These are phyloP conservation scores for Leccinum pellstonianum DNA, from an alignment of 768 basidiomycete genomes.

Conservation along the genomic window DNA sequence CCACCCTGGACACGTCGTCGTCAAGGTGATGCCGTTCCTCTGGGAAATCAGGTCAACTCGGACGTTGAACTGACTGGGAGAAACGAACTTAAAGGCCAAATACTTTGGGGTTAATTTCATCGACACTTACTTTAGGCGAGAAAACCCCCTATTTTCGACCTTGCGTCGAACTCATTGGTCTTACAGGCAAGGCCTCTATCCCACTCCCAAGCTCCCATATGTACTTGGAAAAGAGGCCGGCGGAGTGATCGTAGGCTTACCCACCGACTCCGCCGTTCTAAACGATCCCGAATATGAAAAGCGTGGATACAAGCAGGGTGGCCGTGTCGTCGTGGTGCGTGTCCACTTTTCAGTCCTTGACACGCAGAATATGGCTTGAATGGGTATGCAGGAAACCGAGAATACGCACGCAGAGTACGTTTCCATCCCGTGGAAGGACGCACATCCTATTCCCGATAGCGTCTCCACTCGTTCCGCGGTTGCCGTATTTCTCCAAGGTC, in stretches of 20 bases:
- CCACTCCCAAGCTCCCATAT: constrained; percentile 54
- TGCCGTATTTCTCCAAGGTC: constrained; percentile 66
- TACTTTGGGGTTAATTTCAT: constrained; percentile 87
- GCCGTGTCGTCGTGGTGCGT: constrained; percentile 67
- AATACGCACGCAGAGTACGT: constrained; percentile 72
- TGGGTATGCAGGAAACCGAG: constrained; percentile 38
- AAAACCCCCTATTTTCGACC: not conserved
- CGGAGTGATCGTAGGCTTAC: constrained; percentile 74
- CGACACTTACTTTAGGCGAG: constrained; percentile 76
- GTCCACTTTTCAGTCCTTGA: not conserved
- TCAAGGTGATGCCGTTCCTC: constrained; percentile 26
- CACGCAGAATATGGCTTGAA: not conserved
- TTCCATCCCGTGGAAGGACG: constrained; percentile 59
- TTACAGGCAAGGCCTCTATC: constrained; percentile 63
- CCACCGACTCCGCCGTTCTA: constrained; percentile 60
- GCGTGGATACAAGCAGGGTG: constrained; percentile 65
- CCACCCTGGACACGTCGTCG: constrained; percentile 56
- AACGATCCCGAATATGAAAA: constrained; percentile 61
- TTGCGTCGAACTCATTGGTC: not conserved
- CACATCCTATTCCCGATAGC: constrained; percentile 61
- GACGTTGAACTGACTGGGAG: not conserved
- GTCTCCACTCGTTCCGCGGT: constrained; percentile 64
- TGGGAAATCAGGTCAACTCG: not conserved
- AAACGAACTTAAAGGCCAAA: constrained; percentile 47
- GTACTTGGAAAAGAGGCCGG: constrained; percentile 76